A percentile compares a stretch with the other conserved stretches of the same genome.
phyloP scores from a whole-genome alignment of 257 asterid species.

The Penstemon eatonii region DNA sequence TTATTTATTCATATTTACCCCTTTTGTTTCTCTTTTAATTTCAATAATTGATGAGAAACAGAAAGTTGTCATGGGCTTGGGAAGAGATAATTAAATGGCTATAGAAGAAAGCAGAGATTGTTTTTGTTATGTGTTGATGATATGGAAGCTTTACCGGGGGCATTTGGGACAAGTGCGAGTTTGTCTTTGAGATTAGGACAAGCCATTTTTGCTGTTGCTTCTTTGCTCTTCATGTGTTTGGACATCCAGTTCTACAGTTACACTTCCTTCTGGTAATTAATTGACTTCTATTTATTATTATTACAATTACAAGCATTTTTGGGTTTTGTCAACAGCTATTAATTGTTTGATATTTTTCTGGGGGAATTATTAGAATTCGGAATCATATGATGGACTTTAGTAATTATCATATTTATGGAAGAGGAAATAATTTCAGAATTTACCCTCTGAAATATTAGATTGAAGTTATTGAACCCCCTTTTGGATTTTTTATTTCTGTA shows the following conservation, averaged over 20 bases:
- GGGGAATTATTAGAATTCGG: constrained; percentile 12
- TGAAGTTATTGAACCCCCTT: too few relatives aligned
- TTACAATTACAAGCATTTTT: not conserved
- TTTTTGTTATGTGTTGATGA: constrained; percentile 29
- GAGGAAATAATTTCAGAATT: too few relatives aligned
- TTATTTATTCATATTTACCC: too few relatives aligned
- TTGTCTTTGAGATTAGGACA: constrained; percentile 92
- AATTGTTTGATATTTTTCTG: constrained; percentile 28
- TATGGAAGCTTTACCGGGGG: constrained; percentile 92
- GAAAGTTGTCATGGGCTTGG: too few relatives aligned
- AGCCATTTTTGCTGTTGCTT: constrained; percentile 78
- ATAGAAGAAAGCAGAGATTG: not conserved
- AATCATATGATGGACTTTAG: not conserved
- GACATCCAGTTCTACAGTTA: constrained; percentile 87
- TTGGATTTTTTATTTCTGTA: too few relatives aligned
- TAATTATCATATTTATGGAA: too few relatives aligned
- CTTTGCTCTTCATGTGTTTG: constrained; percentile 92
- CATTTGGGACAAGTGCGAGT: constrained; percentile 89
- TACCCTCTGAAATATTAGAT: too few relatives aligned
- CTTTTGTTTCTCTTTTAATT: too few relatives aligned
- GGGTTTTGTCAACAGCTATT: constrained; percentile 28
- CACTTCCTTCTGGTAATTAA: constrained; percentile 90
- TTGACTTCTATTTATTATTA: not conserved
- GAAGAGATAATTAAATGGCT: too few relatives aligned
- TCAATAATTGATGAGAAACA: too few relatives aligned